A percentile compares a stretch with the other conserved stretches of the same genome.
These are phyloP conservation scores for Hemileccinum impolitum DNA, from an alignment of 768 basidiomycete genomes.

Conservation along the genomic window DNA sequence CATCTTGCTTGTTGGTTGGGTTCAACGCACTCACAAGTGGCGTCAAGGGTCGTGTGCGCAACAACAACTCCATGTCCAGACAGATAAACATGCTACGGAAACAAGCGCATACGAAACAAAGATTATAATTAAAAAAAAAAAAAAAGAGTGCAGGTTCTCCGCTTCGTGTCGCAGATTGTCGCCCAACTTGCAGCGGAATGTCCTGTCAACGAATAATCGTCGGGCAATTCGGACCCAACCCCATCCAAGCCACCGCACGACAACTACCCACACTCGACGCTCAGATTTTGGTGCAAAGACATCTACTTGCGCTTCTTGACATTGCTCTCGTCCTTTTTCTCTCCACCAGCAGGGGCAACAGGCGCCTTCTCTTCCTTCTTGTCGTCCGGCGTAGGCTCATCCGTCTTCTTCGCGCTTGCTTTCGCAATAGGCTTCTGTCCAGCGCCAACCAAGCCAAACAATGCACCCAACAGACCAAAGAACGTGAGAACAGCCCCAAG, in stretches of 20 bases:
- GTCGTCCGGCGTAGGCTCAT: slow-evolving; percentile 59
- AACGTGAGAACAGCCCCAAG: slow-evolving; percentile 71
- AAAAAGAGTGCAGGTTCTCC: not conserved
- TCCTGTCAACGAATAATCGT: not conserved
- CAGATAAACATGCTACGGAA: slow-evolving; percentile 15
- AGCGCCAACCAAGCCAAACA: slow-evolving; percentile 76
- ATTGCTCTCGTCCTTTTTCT: slow-evolving; percentile 64
- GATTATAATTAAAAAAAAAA: not conserved
- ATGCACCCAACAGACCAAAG: slow-evolving; percentile 78
- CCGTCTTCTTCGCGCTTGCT: slow-evolving; percentile 73
- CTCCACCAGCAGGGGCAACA: slow-evolving; percentile 68
- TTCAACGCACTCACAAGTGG: not conserved
- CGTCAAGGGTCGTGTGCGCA: no score
- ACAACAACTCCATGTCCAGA: not conserved
- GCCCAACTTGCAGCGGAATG: slow-evolving; percentile 9
- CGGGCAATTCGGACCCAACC: no score
- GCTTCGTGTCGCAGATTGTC: slow-evolving; percentile 5
- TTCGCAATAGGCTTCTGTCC: slow-evolving; percentile 67
- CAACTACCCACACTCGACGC: not conserved
- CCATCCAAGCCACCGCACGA: no score
- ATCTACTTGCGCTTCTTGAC: slow-evolving; percentile 74
- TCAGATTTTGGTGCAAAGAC: slow-evolving; percentile 8
- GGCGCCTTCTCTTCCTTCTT: slow-evolving; percentile 65
- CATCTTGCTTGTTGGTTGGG: slow-evolving; percentile 41
- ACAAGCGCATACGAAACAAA: slow-evolving; percentile 13